Evolutionary conservation across 2,329 filamentous ascomycete species (phyloP), one percentile per base, ranked within the genome.

Genomic region (Penicillium fuscoglaucum): DNA sequence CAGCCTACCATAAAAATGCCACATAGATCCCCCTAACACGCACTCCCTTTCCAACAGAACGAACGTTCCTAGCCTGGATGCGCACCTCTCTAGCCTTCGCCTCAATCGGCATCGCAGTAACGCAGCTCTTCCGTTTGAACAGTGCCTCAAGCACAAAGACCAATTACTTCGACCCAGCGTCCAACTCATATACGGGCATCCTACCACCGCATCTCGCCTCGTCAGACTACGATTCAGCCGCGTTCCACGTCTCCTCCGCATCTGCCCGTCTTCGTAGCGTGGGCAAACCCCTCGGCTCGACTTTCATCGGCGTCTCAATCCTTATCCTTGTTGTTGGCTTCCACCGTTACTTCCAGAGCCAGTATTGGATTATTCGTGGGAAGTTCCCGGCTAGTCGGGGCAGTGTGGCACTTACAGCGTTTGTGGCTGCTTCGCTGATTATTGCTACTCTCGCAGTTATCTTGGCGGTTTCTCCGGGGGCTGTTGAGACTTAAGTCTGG

Each of bases 31-130:
- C 17, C 28, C 57, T 63, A 56, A 64, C 19, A 17, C 29, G 24
- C 15, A 37, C 31, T 4, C 3, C 19, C 13, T 48, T 35, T n/a
- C 26, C 47, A 56, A 43, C 63, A 86, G 86, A 88, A 72, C 82
- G 86, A 41, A 88, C 86, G n/a, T 88, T 88, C 72, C 79, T 88
- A 43, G 86, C 86, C 61, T 88, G 86, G 86, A 80, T 88, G 58
- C 82, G 86, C 54, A 88, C 86, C 17, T 87, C 84, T 15, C 79
- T 88, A 53, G 84, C 84, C 52, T 88, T 88, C 69, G 86, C 86
- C 17, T 83, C 79, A 55, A 88, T 88, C 66, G 86, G 86, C 54
- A 86, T 88, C 45, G 86, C 86, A 26, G 79, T 88, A 43, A 88
- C 86, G 1, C 86, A 88, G 65, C 80, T 88, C 52, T 88, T 88